Evolutionary conservation across 164 flowering plant species (phyloP).

Genomic region (Dillenia turbinata): DNA sequence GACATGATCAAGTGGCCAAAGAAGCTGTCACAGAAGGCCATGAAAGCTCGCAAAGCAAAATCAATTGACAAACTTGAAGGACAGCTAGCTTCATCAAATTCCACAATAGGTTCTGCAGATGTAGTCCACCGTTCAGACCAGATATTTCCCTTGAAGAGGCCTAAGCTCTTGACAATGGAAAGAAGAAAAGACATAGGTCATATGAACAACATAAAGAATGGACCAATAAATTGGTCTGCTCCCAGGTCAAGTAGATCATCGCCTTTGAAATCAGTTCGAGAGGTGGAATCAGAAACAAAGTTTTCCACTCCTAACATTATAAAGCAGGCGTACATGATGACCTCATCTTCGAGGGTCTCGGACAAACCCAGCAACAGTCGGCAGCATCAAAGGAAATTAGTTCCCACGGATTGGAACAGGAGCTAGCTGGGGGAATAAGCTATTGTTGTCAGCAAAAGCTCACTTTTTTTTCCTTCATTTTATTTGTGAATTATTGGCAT

Average conservation of each 20-base stretch:
- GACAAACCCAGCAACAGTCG: slow-evolving; percentile 36
- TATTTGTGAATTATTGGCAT: slow-evolving; percentile 1
- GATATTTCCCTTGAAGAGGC: slow-evolving; percentile 39
- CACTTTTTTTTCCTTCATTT: neutral
- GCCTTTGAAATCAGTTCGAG: slow-evolving; percentile 37
- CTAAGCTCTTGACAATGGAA: slow-evolving; percentile 29
- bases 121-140: slow-evolving; percentile 14
- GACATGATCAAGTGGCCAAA: slow-evolving; percentile 43
- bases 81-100: slow-evolving; percentile 11
- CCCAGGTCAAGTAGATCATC: slow-evolving; percentile 57
- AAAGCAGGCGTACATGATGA: slow-evolving; percentile 34
- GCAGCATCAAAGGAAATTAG: slow-evolving; percentile 39
- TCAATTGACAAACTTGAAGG: slow-evolving; percentile 30
- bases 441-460: neutral
- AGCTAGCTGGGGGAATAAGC: slow-evolving; percentile 22
- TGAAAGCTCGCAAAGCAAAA: slow-evolving; percentile 51
- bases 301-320: slow-evolving; percentile 17
- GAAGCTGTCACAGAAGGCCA: slow-evolving; percentile 47
- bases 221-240: slow-evolving; percentile 37
- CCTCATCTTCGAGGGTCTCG: slow-evolving; percentile 29
- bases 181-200: slow-evolving; percentile 23
- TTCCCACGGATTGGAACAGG: slow-evolving; percentile 37
- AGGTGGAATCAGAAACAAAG: slow-evolving; percentile 26
- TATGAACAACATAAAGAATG: slow-evolving; percentile 25
- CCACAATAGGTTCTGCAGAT: slow-evolving; percentile 12